Base-by-base conservation (phyloP, 148 eudicot species). In the Vaccinium darrowii region DNA sequence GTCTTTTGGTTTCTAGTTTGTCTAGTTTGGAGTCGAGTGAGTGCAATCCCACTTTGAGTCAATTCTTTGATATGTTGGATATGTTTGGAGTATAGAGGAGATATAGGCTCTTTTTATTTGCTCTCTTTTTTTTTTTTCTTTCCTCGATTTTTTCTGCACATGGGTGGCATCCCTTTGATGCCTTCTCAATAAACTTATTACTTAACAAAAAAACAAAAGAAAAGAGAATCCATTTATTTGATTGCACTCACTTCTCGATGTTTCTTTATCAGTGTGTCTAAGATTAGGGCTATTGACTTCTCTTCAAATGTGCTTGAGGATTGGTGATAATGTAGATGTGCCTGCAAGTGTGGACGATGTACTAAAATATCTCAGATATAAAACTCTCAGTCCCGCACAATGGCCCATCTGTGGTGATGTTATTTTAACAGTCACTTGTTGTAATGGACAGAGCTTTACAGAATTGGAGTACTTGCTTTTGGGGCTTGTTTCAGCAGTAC, bases 401-500 rank as follows among this genome's bases (percentile, higher is more conserved):
- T 60, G 13, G 13, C 43, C 63, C 27, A 60, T 58, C 74, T 69
- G 25, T 82, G 75, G 47, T 13, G 8, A 49, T 16, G 12, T 58
- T 58, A 60, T 76, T 10, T 76, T 8, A 82, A 76, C 21, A 7
- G 62, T 76, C 33, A 18, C 13, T 76, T 82, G 14, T 43, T 84
- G 36, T 76, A 13, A 86, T 91, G 85, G 71, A 75, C 96, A 97
- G 99, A 91, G 89, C 81, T 97, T 97, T 85, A 93, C 88, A 56
- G 99, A 97, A 89, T 90, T 91, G 89, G 99, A 97, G 84, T 97
- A 97, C 89, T 90, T 97, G 84, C 84, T 93, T 60, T 81, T 95
- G 89, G 99, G 93, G 80, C 90, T 95, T 90, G 86, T 95, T 91
- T 97, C 98, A 25, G 98, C 93, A 53, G 84, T 93, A 15, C 99